These are phyloP conservation scores for Clarkia xantiana DNA, from an alignment of 345 rosid genomes.

Conservation along the genomic window DNA sequence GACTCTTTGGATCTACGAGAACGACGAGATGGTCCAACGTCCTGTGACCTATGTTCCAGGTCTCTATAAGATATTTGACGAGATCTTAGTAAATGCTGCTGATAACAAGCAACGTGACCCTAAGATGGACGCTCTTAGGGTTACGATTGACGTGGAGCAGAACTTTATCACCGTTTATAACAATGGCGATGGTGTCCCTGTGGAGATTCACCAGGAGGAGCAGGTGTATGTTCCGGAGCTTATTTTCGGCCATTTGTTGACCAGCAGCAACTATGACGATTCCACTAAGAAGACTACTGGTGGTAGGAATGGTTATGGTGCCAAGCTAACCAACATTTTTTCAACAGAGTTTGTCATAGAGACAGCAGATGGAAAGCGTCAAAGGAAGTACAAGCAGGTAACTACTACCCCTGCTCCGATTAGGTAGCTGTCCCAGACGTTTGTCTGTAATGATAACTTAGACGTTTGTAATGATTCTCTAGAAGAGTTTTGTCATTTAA, in stretches of 20 bases:
- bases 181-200: conserved; percentile 89
- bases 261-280: conserved; percentile 86
- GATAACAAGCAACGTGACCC: conserved; percentile 92
- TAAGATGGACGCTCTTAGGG: conserved; percentile 60
- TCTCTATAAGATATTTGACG: conserved; percentile 91
- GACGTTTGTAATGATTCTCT: too few species aligned
- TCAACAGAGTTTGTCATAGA: conserved; percentile 76
- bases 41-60: conserved; percentile 76
- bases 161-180: conserved; percentile 69
- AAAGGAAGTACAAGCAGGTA: conserved; percentile 84
- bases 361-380: conserved; percentile 78
- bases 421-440: not conserved
- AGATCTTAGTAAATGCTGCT: conserved; percentile 90
- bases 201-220: conserved; percentile 90
- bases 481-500: too few species aligned
- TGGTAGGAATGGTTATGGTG: conserved; percentile 92
- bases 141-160: conserved; percentile 56
- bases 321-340: conserved; percentile 87
- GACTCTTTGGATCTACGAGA: conserved; percentile 69
- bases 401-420: not conserved
- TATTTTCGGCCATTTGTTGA: conserved; percentile 86
- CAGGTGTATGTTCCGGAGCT: conserved; percentile 81
- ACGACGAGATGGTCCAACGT: conserved; percentile 57
- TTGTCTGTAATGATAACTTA: not conserved
- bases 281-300: conserved; percentile 85